Base-by-base conservation (phyloP, 768 basidiomycete genomes). In the Lactarius hatsudake region DNA sequence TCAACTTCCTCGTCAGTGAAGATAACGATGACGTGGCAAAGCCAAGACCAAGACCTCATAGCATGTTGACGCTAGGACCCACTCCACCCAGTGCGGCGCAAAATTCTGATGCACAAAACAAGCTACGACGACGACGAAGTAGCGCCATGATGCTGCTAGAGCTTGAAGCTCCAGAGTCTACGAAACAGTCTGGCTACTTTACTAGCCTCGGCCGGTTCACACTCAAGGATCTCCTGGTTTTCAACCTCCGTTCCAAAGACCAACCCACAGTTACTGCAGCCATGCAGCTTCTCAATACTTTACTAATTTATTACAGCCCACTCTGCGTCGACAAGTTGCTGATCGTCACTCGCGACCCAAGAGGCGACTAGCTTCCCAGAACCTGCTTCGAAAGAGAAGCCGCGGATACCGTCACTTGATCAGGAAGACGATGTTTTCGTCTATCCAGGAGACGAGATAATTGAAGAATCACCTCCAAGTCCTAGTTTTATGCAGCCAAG, bases 71-170 rank as follows among this genome's bases (percentile, higher is more conserved):
- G 43, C 81, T 83, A 8, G 74, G 75, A 8, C 73, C 76, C 3
- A 71, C 69, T 56, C 71, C 70, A 0, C 81, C 79, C 13, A 79
- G 78, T 7, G 76, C 74, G 51, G 72, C 78, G 69, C 65, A 74
- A 75, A 34, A 71, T 63, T 30, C 75, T 17, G 81, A 82, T 69
- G 82, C 77, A 61, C 77, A 81, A 28, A 77, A 74, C 53, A 88
- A 84, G 72, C 74, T 81, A 36, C 80, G 83, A 62, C 80, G 86
- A 56, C 83, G 91, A 64, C 93, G 93, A 76, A 96, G 93, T 71
- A 93, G 90, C 59, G 94, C 94, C 1, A 93, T 96, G 91, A 79
- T 84, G n/a, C 79, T 94, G n/a, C 79, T 97, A 61, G 91, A 94
- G 74, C 86, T 91, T 82, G 88, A 93, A 74, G 88, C 87, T 2